These are phyloP conservation scores for Puccinia novopanici DNA, from an alignment of 1,284 basidiomycete species.

Conservation along the genomic window DNA sequence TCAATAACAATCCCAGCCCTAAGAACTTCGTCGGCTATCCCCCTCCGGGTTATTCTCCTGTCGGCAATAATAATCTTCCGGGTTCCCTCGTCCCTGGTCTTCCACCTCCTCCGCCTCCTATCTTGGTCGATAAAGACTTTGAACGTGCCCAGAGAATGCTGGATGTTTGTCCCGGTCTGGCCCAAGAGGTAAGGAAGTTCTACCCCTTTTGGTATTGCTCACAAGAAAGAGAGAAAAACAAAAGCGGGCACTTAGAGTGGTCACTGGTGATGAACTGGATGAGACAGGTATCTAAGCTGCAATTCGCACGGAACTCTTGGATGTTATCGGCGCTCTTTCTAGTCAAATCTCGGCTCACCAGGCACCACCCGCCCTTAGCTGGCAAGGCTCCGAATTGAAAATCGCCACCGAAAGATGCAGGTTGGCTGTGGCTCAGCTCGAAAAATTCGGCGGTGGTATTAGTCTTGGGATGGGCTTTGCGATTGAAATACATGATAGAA, in stretches of 20 bases:
- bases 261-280: background rate
- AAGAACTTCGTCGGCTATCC: constrained; percentile 24
- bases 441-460: constrained; percentile 43
- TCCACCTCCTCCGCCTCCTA: constrained; percentile 15
- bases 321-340: constrained; percentile 29
- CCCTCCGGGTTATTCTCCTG: background rate
- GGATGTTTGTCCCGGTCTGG: constrained; percentile 45
- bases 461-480: constrained; percentile 50
- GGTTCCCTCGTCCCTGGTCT: background rate
- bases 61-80: background rate
- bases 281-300: constrained; percentile 28
- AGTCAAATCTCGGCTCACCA: constrained; percentile 17
- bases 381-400: constrained; percentile 33
- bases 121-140: constrained; percentile 40
- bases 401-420: constrained; percentile 28
- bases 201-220: background rate
- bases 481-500: background rate
- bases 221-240: background rate
- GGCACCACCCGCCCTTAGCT: constrained; percentile 11
- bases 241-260: background rate
- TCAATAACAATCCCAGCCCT: constrained; percentile 40
- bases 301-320: constrained; percentile 22
- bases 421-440: constrained; percentile 40
- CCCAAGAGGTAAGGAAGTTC: too few relatives aligned
- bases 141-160: constrained; percentile 33